Evolutionary conservation across 2,329 filamentous ascomycete species (phyloP).

Genomic region (Raffaelea ambrosiae): DNA sequence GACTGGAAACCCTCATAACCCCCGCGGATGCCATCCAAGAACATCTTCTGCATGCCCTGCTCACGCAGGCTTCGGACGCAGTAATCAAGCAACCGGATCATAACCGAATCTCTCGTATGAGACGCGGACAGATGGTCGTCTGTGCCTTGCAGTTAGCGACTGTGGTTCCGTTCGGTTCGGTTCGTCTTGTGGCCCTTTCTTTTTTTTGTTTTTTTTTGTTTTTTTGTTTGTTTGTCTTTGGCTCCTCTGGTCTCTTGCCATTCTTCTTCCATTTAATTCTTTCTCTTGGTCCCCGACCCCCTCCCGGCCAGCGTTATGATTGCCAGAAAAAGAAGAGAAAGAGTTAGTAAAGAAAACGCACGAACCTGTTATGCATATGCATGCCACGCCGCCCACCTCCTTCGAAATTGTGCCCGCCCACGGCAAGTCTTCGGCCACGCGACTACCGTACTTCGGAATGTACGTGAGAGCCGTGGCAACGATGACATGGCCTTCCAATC

Average conservation of each 20-base stretch:
- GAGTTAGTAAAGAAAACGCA: too few species aligned
- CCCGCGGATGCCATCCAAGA: slow-evolving; percentile 45
- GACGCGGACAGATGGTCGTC: slow-evolving; percentile 34
- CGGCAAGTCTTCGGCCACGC: slow-evolving; percentile 41
- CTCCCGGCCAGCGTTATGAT: too few species aligned
- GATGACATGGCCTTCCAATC: slow-evolving; percentile 36
- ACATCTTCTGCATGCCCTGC: slow-evolving; percentile 44
- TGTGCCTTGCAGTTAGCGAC: slow-evolving; percentile 14
- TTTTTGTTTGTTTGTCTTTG: not conserved
- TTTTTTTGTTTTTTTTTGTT: not conserved
- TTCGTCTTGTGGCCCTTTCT: not conserved
- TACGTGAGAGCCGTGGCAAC: slow-evolving; percentile 49
- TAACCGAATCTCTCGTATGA: slow-evolving; percentile 37
- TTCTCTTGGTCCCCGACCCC: too few species aligned
- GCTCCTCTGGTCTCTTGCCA: not conserved
- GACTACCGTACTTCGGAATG: slow-evolving; percentile 35
- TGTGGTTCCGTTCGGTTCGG: not conserved
- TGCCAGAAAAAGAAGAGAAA: too few species aligned
- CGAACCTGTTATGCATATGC: slow-evolving; percentile 47
- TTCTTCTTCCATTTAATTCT: not conserved
- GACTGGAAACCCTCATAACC: slow-evolving; percentile 41
- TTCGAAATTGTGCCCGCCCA: slow-evolving; percentile 43
- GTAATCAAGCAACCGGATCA: slow-evolving; percentile 44
- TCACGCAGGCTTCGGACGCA: slow-evolving; percentile 38
- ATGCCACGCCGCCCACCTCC: slow-evolving; percentile 50